These are phyloP conservation scores for Lactifluus piperatus DNA, from an alignment of 768 basidiomycete species.

Conservation along the genomic window DNA sequence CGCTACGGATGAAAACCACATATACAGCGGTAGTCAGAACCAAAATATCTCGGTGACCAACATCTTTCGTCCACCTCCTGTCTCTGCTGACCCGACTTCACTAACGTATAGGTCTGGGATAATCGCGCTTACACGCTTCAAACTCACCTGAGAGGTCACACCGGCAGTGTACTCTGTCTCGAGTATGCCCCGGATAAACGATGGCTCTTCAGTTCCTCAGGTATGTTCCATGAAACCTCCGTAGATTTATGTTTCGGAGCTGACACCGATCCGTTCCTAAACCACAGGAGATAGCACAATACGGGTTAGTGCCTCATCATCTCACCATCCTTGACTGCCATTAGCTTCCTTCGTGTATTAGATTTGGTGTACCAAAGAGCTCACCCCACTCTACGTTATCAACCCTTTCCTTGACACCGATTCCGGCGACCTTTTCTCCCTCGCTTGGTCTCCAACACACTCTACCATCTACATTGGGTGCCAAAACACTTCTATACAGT, in stretches of 20 bases:
- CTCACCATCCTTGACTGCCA: neutral
- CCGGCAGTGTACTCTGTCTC: slow-evolving; percentile 74
- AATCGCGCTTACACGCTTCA: slow-evolving; percentile 60
- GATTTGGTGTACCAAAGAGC: slow-evolving; percentile 74
- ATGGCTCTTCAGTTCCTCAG: slow-evolving; percentile 89
- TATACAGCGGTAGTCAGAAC: slow-evolving; percentile 21
- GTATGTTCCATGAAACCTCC: slow-evolving; percentile 32
- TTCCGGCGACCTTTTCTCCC: slow-evolving; percentile 81
- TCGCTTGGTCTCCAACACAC: slow-evolving; percentile 62
- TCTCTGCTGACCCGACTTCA: neutral
- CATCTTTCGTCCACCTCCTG: neutral
- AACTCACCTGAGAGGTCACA: slow-evolving; percentile 68
- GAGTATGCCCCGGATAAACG: slow-evolving; percentile 64
- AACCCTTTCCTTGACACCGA: slow-evolving; percentile 71
- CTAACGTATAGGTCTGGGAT: slow-evolving; percentile 67
- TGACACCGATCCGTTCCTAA: neutral
- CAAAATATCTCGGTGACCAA: slow-evolving; percentile 13
- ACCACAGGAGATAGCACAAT: slow-evolving; percentile 77
- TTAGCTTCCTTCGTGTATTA: slow-evolving; percentile 24
- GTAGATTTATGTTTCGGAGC: neutral
- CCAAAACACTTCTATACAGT: slow-evolving; percentile 89
- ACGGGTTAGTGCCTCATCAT: slow-evolving; percentile 42
- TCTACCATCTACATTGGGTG: slow-evolving; percentile 81
- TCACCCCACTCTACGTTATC: slow-evolving; percentile 62
- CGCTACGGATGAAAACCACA: slow-evolving; percentile 8